Base-by-base conservation (phyloP, 345 rosid genomes). In the Arabis alpina region DNA sequence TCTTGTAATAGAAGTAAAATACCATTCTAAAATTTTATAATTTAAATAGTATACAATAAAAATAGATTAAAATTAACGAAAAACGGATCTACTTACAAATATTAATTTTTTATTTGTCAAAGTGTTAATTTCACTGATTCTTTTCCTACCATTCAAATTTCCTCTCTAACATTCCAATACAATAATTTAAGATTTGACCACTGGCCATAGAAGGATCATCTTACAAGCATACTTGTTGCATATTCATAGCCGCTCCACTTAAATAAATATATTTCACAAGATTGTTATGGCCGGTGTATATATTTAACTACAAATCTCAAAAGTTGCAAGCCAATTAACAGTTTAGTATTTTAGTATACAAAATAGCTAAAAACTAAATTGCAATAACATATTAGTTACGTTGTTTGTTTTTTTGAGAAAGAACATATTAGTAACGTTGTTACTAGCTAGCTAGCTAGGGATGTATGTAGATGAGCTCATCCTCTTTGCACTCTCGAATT, bases 401-500 rank as follows among this genome's bases (percentile, higher is more conserved):
- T 57, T 41, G 25, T 25, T 14, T 19, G 1, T 19, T 19, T 19
- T 19, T 19, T 19, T 19, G 0, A 19, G 23, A 19, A 19, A 19
- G 23, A 19, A 19, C 13, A 11, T 51, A 24, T 15, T 9, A 25
- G 12, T 51, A 34, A 61, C 5, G 34, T 57, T 41, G 25, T 25
- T 14, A 41, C 59, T 79, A 81, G 16, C 59, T 79, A 81, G 16
- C 59, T 79, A 19, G 23, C 23, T 19, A 81, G 24, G 77, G 19
- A 79, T 74, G 87, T 66, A 84, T 84, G 76, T 76, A 70, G 28
- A 88, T 86, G 19, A 84, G 41, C 67, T 94, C 99, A 47, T 91
- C 91, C 39, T 81, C 82, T 42, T 67, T 58, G 77, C 99, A 94
- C 53, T 85, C 90, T 76, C 92, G 82, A 4, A 93, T 66, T 52